Evolutionary conservation across 768 basidiomycete genomes (phyloP).

Genomic region (Termitomyces bulborhizus): DNA sequence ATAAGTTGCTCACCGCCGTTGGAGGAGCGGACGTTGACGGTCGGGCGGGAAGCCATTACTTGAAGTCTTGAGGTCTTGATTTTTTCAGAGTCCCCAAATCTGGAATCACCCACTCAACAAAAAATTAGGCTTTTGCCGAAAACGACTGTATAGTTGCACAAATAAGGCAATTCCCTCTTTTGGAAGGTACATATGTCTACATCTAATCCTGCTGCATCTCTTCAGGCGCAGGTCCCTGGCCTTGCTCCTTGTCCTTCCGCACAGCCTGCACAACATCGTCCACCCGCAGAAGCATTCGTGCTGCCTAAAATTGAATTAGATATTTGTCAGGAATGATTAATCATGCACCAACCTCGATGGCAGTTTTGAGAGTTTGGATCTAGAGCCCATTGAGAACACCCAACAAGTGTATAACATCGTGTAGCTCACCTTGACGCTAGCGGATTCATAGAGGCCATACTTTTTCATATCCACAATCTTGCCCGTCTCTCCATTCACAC

Average conservation of each 20-base stretch:
- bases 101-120: conserved; percentile 3
- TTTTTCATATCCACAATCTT: conserved; percentile 94
- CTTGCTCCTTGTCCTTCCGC: conserved; percentile 63
- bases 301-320: conserved; percentile 42
- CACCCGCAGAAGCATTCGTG: conserved; percentile 86
- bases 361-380: conserved; percentile 96
- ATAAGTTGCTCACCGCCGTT: conserved; percentile 55
- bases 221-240: conserved; percentile 42
- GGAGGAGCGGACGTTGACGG: conserved; percentile 75
- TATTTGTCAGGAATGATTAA: not conserved
- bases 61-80: conserved; percentile 39
- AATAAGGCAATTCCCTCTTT: not conserved
- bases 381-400: conserved; percentile 16
- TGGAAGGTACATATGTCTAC: not conserved
- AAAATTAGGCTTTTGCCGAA: conserved; percentile 34
- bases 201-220: conserved; percentile 35
- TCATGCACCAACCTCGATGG: conserved; percentile 64
- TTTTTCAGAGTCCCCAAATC: conserved; percentile 19
- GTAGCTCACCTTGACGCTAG: conserved; percentile 77
- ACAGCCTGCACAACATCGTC: conserved; percentile 93
- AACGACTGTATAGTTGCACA: conserved; percentile 29
- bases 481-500: conserved; percentile 93
- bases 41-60: conserved; percentile 89
- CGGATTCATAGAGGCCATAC: conserved; percentile 92
- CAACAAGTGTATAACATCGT: not conserved